phyloP scores from a whole-genome alignment of 331 rosid genomes.

The Malus hybrid region DNA sequence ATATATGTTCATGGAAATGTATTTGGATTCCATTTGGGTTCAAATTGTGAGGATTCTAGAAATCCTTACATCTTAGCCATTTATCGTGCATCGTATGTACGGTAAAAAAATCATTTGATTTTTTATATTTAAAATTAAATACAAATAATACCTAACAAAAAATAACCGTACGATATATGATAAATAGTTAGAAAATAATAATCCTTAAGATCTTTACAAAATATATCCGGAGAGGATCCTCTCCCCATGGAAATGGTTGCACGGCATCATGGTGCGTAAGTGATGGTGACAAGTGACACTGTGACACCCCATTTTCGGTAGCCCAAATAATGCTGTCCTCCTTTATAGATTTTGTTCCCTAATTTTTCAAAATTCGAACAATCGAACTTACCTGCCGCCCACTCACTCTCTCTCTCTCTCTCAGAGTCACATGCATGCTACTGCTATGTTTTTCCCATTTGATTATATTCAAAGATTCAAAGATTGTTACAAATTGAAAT shows the following conservation, averaged over 20 bases:
- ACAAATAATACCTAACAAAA: rapidly evolving
- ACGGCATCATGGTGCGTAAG: neutral
- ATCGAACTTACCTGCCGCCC: neutral
- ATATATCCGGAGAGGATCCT: too few relatives aligned
- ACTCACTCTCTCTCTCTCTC: neutral
- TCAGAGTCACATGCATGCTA: neutral
- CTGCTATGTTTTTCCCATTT: constrained; percentile 16
- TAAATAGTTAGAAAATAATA: rapidly evolving
- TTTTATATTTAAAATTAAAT: too few relatives aligned
- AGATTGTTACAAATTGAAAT: neutral
- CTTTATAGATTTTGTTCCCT: neutral
- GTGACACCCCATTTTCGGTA: neutral
- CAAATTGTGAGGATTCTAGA: too few relatives aligned
- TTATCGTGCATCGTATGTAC: rapidly evolving
- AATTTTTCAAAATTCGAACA: neutral
- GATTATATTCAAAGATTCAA: constrained; percentile 24
- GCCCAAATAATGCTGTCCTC: neutral
- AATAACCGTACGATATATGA: rapidly evolving
- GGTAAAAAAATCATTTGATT: too few relatives aligned
- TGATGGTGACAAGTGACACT: neutral
- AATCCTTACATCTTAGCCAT: too few relatives aligned
- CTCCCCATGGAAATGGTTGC: neutral
- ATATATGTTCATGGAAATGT: too few relatives aligned
- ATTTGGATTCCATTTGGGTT: rapidly evolving
- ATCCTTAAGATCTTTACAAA: too few relatives aligned